Percentiles rank a stretch among this genome's conserved stretches.
Evolutionary conservation across 805 yeast species (phyloP).

Genomic region (Metschnikowia baotianmanensis): DNA sequence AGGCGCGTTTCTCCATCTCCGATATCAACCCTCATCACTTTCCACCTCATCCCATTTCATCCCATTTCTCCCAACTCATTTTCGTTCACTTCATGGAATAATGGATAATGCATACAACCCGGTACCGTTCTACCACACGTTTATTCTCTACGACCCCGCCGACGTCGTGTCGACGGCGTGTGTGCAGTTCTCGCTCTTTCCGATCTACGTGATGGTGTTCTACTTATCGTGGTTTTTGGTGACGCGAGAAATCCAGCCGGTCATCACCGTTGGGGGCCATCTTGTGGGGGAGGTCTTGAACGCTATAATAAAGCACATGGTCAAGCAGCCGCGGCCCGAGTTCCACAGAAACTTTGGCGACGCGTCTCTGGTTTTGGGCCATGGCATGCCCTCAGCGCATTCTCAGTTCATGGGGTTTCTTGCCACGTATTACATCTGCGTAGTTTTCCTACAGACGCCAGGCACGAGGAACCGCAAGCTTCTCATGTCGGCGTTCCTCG

Average conservation of each 20-base stretch:
- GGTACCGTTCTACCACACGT: slow-evolving; percentile 81
- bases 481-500: slow-evolving; percentile 21
- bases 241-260: slow-evolving; percentile 83
- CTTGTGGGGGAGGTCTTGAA: slow-evolving; percentile 72
- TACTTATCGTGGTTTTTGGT: slow-evolving; percentile 81
- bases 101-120: slow-evolving; percentile 22
- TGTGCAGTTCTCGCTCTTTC: slow-evolving; percentile 77
- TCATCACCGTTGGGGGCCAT: slow-evolving; percentile 83
- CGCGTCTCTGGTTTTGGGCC: slow-evolving; percentile 52
- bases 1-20: slow-evolving; percentile 5
- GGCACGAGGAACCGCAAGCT: slow-evolving; percentile 16
- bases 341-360: slow-evolving; percentile 44
- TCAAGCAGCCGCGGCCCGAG: slow-evolving; percentile 76
- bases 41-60: no score
- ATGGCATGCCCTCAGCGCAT: slow-evolving; percentile 98
- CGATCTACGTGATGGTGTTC: slow-evolving; percentile 74
- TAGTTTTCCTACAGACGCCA: slow-evolving; percentile 40
- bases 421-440: slow-evolving; percentile 53
- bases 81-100: no score
- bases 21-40: no score
- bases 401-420: slow-evolving; percentile 93
- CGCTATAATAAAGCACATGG: slow-evolving; percentile 57
- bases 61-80: no score
- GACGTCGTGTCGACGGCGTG: slow-evolving; percentile 57
- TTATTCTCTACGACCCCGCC: slow-evolving; percentile 70